Conservation (phyloP, 192 early-diverging fungal species). For the Physocladia obscura region DNA sequence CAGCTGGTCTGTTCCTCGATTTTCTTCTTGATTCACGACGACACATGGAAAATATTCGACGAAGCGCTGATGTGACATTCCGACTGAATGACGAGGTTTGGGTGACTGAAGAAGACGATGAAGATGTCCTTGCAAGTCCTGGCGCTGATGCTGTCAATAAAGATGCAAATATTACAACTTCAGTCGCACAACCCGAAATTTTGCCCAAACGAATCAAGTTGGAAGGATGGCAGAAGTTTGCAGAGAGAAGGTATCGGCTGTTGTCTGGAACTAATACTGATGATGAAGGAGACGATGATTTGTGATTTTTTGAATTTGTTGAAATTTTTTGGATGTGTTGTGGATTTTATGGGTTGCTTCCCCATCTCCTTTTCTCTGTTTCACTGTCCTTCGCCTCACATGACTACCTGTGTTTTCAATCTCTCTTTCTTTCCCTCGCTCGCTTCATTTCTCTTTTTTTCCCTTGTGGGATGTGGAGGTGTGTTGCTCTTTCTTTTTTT, state of each 20-base stretch:
- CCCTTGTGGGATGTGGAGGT: too few relatives aligned
- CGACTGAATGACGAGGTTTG: constrained; percentile 26
- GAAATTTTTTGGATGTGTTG: too few relatives aligned
- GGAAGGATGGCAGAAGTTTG: constrained; percentile 28
- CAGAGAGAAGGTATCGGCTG: constrained; percentile 20
- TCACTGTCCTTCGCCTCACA: too few relatives aligned
- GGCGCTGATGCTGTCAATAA: not conserved
- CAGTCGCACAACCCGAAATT: not conserved
- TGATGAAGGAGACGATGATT: constrained; percentile 10
- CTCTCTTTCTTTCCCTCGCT: too few relatives aligned
- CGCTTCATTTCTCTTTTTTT: too few relatives aligned
- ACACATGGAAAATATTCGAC: constrained; percentile 43
- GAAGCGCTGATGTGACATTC: constrained; percentile 27
- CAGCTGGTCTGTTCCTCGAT: constrained; percentile 44
- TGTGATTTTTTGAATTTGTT: too few relatives aligned
- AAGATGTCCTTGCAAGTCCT: not conserved
- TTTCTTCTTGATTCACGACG: constrained; percentile 45
- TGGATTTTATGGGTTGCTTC: too few relatives aligned
- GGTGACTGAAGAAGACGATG: constrained; percentile 22
- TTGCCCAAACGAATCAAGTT: not conserved
- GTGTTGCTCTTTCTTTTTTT: not conserved
- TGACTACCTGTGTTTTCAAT: too few relatives aligned
- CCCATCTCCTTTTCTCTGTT: too few relatives aligned
- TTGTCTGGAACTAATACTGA: constrained; percentile 19
- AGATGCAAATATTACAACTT: not conserved